Evolutionary conservation across 345 rosid genomes (phyloP).

Genomic region (Cochlearia excelsa): DNA sequence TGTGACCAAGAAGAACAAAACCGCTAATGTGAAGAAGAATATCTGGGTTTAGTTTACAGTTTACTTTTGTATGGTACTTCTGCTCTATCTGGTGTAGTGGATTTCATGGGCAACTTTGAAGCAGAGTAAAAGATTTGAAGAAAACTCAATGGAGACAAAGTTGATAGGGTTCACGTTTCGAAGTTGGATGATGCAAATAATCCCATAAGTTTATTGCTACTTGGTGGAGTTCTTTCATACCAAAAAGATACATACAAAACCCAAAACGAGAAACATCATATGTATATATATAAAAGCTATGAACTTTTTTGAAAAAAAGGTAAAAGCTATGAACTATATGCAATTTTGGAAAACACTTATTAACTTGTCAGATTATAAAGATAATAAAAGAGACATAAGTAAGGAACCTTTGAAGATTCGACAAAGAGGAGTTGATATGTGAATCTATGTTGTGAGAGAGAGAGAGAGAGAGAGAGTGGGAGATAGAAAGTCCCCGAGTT

Average conservation of each 20-base stretch:
- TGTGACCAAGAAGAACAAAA: conserved; percentile 83
- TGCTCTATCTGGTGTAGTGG: conserved; percentile 70
- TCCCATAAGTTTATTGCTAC: conserved; percentile 69
- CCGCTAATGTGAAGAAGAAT: conserved; percentile 73
- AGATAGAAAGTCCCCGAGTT: too few species aligned
- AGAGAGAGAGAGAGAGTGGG: too few species aligned
- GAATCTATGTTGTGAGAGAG: too few species aligned
- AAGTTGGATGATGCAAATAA: conserved; percentile 89
- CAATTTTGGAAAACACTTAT: too few species aligned
- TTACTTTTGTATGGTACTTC: not conserved
- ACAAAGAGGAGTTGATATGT: too few species aligned
- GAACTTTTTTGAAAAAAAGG: too few species aligned
- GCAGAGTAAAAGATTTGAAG: conserved; percentile 76
- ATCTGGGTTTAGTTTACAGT: conserved; percentile 60
- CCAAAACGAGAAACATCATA: too few species aligned
- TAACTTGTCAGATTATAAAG: too few species aligned
- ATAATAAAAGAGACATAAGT: too few species aligned
- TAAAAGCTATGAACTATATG: too few species aligned
- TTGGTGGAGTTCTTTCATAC: conserved; percentile 58
- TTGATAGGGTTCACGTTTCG: conserved; percentile 52
- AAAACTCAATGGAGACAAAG: conserved; percentile 84
- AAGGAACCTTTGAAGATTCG: too few species aligned
- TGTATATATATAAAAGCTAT: conserved; percentile 40
- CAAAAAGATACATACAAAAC: too few species aligned
- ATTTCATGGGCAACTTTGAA: conserved; percentile 92